phyloP scores from a whole-genome alignment of 2,329 filamentous ascomycete genomes.

The Paecilomyces sp. region DNA sequence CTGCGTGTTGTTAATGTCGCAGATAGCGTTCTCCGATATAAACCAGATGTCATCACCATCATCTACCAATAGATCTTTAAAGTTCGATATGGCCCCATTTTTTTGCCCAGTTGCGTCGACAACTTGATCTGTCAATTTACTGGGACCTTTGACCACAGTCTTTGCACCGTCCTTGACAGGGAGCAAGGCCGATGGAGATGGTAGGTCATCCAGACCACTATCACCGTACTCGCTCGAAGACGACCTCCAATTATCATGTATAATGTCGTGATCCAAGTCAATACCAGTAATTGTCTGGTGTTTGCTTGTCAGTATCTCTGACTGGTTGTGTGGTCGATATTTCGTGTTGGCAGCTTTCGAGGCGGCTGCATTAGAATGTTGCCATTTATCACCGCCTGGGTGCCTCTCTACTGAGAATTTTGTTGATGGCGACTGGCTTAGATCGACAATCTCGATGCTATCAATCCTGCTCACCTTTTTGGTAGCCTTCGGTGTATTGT shows the following conservation, averaged over 20 bases:
- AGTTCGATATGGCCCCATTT: neutral
- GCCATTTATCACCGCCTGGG: neutral
- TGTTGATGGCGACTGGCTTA: conserved; percentile 1
- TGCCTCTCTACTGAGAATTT: neutral
- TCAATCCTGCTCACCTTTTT: neutral
- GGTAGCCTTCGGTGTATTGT: neutral
- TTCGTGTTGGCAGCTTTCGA: neutral
- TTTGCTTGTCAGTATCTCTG: conserved; percentile 9
- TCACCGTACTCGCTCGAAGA: conserved; percentile 27
- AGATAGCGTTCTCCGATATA: neutral
- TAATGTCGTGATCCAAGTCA: conserved; percentile 15
- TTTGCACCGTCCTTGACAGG: neutral
- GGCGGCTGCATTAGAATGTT: neutral
- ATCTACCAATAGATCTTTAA: neutral
- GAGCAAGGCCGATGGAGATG: conserved; percentile 27
- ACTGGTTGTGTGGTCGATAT: conserved; percentile 1
- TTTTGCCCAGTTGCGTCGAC: conserved; percentile 1
- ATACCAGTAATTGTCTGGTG: conserved; percentile 11
- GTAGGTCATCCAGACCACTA: conserved; percentile 28
- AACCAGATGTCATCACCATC: neutral
- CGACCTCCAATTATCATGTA: conserved; percentile 12
- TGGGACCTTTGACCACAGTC: neutral
- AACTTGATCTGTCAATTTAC: neutral
- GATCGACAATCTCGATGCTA: conserved; percentile 4
- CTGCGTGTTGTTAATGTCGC: neutral